These are phyloP conservation scores for Dacryopinax spathularia DNA, from an alignment of 768 basidiomycete species.

Conservation along the genomic window DNA sequence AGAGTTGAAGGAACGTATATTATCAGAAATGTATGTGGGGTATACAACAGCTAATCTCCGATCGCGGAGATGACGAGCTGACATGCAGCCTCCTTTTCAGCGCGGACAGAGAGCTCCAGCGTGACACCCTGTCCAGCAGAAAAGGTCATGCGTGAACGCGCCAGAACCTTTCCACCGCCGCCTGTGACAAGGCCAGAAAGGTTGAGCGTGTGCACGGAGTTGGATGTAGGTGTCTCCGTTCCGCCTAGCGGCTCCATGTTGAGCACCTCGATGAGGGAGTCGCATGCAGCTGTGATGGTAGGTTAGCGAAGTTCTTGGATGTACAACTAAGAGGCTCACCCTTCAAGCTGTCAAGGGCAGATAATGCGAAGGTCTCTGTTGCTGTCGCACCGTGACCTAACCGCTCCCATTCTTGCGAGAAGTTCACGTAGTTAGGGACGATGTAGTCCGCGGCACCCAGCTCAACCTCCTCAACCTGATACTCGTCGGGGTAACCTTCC, in stretches of 20 bases:
- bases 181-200: slow-evolving; percentile 81
- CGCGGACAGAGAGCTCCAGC: slow-evolving; percentile 77
- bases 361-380: slow-evolving; percentile 87
- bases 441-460: slow-evolving; percentile 90
- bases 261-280: slow-evolving; percentile 88
- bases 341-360: slow-evolving; percentile 85
- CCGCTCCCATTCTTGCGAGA: slow-evolving; percentile 91
- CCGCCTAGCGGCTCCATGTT: slow-evolving; percentile 96
- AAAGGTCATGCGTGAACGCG: slow-evolving; percentile 90
- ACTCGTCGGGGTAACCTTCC: slow-evolving; percentile 98
- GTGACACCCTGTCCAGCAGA: slow-evolving; percentile 82
- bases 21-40: slow-evolving; percentile 6
- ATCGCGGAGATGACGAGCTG: slow-evolving; percentile 83
- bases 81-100: slow-evolving; percentile 78
- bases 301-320: background rate
- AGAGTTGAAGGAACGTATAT: background rate
- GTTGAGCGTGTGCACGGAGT: slow-evolving; percentile 86
- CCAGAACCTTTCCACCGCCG: slow-evolving; percentile 91
- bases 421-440: slow-evolving; percentile 84
- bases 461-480: slow-evolving; percentile 92
- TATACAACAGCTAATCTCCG: slow-evolving; percentile 22
- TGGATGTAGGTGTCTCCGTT: slow-evolving; percentile 62
- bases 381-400: slow-evolving; percentile 59
- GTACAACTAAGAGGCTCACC: slow-evolving; percentile 37
- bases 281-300: slow-evolving; percentile 62